These are phyloP conservation scores for Fusarium euwallaceae DNA, from an alignment of 2,329 filamentous ascomycete genomes.

Conservation along the genomic window DNA sequence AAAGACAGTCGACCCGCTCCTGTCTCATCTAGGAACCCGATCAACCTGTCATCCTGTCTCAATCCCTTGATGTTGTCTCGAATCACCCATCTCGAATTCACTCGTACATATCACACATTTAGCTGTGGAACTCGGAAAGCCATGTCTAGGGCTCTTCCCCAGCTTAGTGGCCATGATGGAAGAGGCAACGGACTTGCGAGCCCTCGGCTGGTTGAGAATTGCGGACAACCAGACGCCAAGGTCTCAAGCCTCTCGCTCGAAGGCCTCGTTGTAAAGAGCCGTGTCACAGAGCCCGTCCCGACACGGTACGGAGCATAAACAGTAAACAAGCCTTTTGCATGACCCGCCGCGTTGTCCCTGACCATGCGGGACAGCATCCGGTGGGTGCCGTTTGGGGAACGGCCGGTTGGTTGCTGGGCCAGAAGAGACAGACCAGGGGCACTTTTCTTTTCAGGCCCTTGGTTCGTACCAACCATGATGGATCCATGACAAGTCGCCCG, in stretches of 20 bases:
- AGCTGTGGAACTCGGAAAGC: background rate
- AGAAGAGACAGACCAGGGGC: conserved; percentile 14
- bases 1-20: background rate
- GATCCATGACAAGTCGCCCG: conserved; percentile 19
- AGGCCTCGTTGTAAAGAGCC: conserved; percentile 6
- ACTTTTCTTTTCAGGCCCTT: conserved; percentile 32
- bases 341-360: conserved; percentile 38
- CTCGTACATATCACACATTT: conserved; percentile 4
- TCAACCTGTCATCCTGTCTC: conserved; percentile 23
- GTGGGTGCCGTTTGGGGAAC: conserved; percentile 36
- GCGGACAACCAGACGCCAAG: conserved; percentile 21
- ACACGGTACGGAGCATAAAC: conserved; percentile 29
- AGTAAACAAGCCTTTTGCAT: conserved; percentile 46
- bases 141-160: conserved; percentile 14
- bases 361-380: conserved; percentile 36
- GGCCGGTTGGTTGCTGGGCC: conserved; percentile 28
- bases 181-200: background rate
- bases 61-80: conserved; percentile 19
- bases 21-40: conserved; percentile 27
- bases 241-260: conserved; percentile 24
- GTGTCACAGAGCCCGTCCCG: background rate
- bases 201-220: background rate
- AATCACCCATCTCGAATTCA: conserved; percentile 4
- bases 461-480: conserved; percentile 29
- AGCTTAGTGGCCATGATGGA: conserved; percentile 12